Base-by-base conservation (phyloP, 352 stramenopile genomes). In the Blastocystis sp. region DNA sequence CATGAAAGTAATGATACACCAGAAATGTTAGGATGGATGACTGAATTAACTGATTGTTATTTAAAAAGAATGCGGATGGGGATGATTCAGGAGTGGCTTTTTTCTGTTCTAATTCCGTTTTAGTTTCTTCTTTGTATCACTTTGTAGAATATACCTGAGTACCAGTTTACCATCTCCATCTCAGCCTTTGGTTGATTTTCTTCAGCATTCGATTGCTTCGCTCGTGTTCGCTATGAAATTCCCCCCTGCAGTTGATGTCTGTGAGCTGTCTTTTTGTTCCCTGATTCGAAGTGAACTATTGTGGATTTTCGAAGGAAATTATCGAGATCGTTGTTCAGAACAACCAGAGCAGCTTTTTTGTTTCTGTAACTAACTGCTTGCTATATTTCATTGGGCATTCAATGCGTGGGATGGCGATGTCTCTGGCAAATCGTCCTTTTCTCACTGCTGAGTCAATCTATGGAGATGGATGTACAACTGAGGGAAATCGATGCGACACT, bases 361-460 rank as follows among this genome's bases (percentile, higher is more conserved):
- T 37, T 11, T 34, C 18, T 0, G 37, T 84, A 8, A 18, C 73
- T 2, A 84, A 56, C 26, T 26, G 59, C 18, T 47, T 84, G 11
- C 53, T 66, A 3, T 84, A 84, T 68, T 29, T 29, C 20, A 53
- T 84, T 8, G 73, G 73, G 7, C 34, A 66, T 45, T 54, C 73
- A 7, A 84, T 84, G 73, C 47, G 73, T 15, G 73, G 55, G 11
- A 84, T 84, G 73, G 53, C 73, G 6, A 53, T 84, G 29, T 84
- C 73, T 9, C 53, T 84, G 6, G 55, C 47, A 29, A 84, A 84
- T 47, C 73, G 73, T n/a, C 73, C 73, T 9, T 84, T 68, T 68
- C 34, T 84, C 11, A n/a, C 13, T 18, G 18, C 20, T 56, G 47
- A 59, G 9, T 26, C 26, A 5, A 3, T 41, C 29, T 37, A 26